Percentiles rank a stretch among this genome's conserved stretches.
phyloP scores from a whole-genome alignment of 1,284 basidiomycete species.

The Boletus smithii region DNA sequence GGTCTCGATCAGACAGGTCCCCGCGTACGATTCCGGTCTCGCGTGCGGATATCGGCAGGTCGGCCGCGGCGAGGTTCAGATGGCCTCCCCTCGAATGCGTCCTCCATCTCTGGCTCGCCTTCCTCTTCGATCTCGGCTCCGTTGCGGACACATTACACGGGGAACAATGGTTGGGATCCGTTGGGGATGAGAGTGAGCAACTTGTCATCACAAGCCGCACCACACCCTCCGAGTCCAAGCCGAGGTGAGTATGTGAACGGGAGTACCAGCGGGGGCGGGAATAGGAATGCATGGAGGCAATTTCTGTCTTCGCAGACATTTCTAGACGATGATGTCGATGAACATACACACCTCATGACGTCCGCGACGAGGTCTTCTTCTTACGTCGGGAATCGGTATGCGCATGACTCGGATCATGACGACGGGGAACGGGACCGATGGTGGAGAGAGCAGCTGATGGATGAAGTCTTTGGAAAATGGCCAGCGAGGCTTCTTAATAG shows the following conservation, averaged over 20 bases:
- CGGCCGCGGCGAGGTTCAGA: slow-evolving; percentile 28
- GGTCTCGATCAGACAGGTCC: slow-evolving; percentile 23
- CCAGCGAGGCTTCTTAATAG: slow-evolving; percentile 62
- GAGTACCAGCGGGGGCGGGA: neutral
- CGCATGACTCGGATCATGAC: slow-evolving; percentile 9
- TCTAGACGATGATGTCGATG: slow-evolving; percentile 21
- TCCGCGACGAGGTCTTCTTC: slow-evolving; percentile 10
- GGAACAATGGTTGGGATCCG: slow-evolving; percentile 52
- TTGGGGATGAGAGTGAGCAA: slow-evolving; percentile 53
- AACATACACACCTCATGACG: slow-evolving; percentile 35
- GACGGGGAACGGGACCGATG: slow-evolving; percentile 35
- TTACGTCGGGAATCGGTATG: slow-evolving; percentile 12
- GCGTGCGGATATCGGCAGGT: slow-evolving; percentile 54
- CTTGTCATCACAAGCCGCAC: slow-evolving; percentile 24
- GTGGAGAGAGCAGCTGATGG: slow-evolving; percentile 40
- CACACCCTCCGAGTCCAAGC: no score
- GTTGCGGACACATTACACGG: slow-evolving; percentile 53
- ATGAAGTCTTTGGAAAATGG: slow-evolving; percentile 62
- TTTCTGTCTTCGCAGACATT: slow-evolving; percentile 7
- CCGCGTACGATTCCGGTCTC: slow-evolving; percentile 52
- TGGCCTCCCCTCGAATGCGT: slow-evolving; percentile 34
- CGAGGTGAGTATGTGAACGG: neutral
- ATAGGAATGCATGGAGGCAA: neutral
- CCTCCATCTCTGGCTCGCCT: slow-evolving; percentile 55
- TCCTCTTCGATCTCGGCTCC: slow-evolving; percentile 74